Evolutionary conservation across 176 grass and related monocot genomes (phyloP), one percentile per base, ranked within the genome.

Genomic region (Triticum turgidum): DNA sequence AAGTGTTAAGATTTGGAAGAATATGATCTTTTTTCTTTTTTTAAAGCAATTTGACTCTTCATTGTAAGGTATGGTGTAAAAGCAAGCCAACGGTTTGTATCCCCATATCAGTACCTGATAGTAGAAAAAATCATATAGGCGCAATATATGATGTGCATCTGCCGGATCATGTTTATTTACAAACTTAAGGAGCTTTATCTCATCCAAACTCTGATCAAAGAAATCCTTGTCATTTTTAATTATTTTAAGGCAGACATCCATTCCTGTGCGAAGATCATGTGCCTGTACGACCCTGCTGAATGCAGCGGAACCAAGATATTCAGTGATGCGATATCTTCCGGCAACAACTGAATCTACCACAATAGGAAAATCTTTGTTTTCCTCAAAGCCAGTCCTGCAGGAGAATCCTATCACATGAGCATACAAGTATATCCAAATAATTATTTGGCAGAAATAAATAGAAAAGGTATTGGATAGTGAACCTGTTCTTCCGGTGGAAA

Each of bases 181-280:
- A 94, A 90, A 94, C 35, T 99, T 99, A 72, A 99, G 94, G 30
- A 99, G 94, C 78, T 99, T 99, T 90, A 99, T 99, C 85, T 99
- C 97, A 82, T 99, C 97, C 89, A 99, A 84, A 86, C 97, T 99
- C 77, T 99, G 97, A 33, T 99, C 97, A 88, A 99, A 97, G 86
- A 97, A 99, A 89, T 99, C 97, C 85, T 99, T 99, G 41, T 94
- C 87, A 58, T 97, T 99, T 82, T 89, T 99, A 76, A 99, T 99
- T 87, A 99, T 99, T 89, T 99, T 99, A 84, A 99, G 94, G 73
- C 97, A 99, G 65, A 99, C 90, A 89, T 99, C 92, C 63, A 85
- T 86, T 88, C 92, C 94, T 0, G 89, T 93, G 35, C 75, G 83
- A 90, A 99, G 83, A 88, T 99, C 94, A 2, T 90, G 89, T 85